These are phyloP conservation scores for Boechera retrofracta DNA, from an alignment of 345 rosid species.

Conservation along the genomic window DNA sequence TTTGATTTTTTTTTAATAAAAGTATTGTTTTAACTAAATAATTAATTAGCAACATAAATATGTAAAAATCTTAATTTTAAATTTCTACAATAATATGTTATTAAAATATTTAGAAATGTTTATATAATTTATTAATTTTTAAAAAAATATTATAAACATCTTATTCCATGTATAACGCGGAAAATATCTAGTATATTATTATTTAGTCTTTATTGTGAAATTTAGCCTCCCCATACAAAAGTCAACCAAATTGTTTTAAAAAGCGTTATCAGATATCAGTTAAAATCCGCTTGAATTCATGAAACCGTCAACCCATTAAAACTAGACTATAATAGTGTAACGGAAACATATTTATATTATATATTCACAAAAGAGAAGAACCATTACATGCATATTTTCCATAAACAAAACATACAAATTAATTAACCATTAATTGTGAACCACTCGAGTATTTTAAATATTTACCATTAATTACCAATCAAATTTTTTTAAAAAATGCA, in stretches of 20 bases:
- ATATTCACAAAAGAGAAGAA: neutral
- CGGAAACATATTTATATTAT: constrained; percentile 4
- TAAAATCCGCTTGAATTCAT: neutral
- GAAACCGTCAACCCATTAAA: constrained; percentile 9
- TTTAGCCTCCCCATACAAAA: neutral
- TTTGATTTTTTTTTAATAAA: no score
- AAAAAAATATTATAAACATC: no score
- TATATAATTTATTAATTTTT: no score
- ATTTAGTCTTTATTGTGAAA: neutral
- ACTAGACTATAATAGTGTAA: neutral
- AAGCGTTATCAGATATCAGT: neutral
- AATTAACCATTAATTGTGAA: neutral
- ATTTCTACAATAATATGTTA: no score
- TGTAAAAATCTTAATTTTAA: no score
- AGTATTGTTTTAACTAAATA: no score
- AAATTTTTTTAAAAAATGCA: neutral
- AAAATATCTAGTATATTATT: no score
- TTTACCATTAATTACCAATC: neutral
- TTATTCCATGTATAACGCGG: no score
- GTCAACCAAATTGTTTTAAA: neutral
- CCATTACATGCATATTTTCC: neutral
- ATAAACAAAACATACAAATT: neutral
- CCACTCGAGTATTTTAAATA: neutral
- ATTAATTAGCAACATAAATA: no score
- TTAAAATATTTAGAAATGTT: no score